Conservation (phyloP, 1,284 basidiomycete species). For the Tilletia setariae region DNA sequence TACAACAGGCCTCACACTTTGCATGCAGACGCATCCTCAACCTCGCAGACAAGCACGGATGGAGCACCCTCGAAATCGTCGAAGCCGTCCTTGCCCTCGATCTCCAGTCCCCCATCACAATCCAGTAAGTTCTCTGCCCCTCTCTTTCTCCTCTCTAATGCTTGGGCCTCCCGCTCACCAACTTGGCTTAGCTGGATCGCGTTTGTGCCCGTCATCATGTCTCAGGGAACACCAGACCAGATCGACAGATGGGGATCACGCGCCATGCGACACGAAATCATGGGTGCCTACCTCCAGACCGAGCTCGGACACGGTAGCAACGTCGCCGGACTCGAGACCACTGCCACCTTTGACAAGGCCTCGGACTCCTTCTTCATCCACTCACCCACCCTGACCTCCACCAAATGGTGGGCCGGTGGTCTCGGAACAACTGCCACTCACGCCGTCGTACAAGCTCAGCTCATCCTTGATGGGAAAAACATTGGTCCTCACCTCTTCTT, state of each 20-base stretch:
- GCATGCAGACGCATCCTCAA: constrained; percentile 44
- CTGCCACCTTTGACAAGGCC: constrained; percentile 69
- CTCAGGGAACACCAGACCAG: constrained; percentile 42
- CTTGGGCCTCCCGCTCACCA: constrained; percentile 5
- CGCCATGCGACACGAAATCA: constrained; percentile 49
- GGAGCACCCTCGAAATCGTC: constrained; percentile 45
- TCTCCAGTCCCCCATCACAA: constrained; percentile 27
- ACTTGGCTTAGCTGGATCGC: constrained; percentile 33
- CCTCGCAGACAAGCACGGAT: constrained; percentile 37
- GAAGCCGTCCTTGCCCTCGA: constrained; percentile 43
- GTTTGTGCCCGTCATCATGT: constrained; percentile 49
- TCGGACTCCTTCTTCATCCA: constrained; percentile 71
- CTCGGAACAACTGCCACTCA: constrained; percentile 73
- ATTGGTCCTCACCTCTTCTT: constrained; percentile 76
- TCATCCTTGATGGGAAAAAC: constrained; percentile 67
- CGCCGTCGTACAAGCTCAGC: constrained; percentile 72
- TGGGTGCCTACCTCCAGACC: constrained; percentile 54
- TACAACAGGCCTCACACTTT: constrained; percentile 44
- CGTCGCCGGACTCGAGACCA: constrained; percentile 65
- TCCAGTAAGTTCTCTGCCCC: constrained; percentile 3
- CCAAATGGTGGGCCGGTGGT: constrained; percentile 75
- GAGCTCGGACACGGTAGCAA: constrained; percentile 66
- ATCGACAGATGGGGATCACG: constrained; percentile 42
- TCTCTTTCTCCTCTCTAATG: not conserved
- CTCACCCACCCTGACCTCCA: constrained; percentile 71